Evolutionary conservation across 768 basidiomycete species (phyloP), one percentile per base, ranked within the genome.

Genomic region (Pleurotus sapidus): DNA sequence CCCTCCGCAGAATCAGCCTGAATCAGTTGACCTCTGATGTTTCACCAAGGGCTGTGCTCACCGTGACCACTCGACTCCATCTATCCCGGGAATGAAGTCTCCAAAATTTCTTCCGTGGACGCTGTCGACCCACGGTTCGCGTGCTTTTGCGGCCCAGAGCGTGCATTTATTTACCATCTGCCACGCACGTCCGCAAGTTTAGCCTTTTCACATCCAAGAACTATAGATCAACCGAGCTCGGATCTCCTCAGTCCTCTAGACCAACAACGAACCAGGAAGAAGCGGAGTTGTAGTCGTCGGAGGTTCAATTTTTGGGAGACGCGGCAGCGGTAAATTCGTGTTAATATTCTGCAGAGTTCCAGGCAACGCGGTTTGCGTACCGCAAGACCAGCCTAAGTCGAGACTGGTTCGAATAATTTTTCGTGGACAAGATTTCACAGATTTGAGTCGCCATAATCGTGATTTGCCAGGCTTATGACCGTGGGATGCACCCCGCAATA

Each of bases 141-240:
- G 27, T 45, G 42, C 42, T 45, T 45, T 45, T 18, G 42, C 14
- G 42, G 14, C n/a, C 42, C 42, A 45, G 20, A 45, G 42, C 42
- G 30, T n/a, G 23, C 23, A 27, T 17, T 23, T 20, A 54, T 39
- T 54, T 38, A 54, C 27, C 39, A 5, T 40, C 39, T 54, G 51
- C 51, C 51, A 43, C 51, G 51, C 51, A 54, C 25, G 39, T 24
- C 51, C 51, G 42, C 51, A 39, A 42, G 39, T 54, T 54, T 54
- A 54, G 51, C 51, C 51, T 54, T 50, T 54, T 54, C 51, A 42
- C 46, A 48, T 48, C 46, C 39, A 39, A 54, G 51, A 40, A 54
- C 51, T 50, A 34, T 27, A 34, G 49, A 50, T 50, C 51, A 25
- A 34, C 51, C 51, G 24, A 20, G 23, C 17, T 42, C 51, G 51